phyloP scores from a whole-genome alignment of 768 basidiomycete species.

The Trametes meyenii region DNA sequence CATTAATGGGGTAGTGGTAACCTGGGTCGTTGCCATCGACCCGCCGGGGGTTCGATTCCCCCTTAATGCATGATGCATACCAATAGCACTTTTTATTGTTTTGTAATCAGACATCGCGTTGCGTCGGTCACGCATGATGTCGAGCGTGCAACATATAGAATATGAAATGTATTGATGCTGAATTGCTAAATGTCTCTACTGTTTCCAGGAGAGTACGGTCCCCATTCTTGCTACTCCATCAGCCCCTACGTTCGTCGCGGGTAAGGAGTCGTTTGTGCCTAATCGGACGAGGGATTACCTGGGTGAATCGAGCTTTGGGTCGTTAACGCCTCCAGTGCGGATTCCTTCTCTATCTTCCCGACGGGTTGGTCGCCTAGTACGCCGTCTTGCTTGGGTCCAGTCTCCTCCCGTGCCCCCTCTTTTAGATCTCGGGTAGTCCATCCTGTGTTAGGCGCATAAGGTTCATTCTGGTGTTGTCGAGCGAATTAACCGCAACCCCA shows the following conservation, averaged over 20 bases:
- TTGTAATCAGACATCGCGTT: neutral
- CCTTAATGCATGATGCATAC: constrained; percentile 70
- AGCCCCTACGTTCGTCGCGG: neutral
- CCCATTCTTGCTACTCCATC: too few species aligned
- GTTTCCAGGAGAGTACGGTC: neutral
- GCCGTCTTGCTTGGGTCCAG: constrained; percentile 19
- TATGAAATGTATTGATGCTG: too few species aligned
- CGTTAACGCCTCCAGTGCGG: constrained; percentile 23
- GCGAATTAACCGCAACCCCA: neutral
- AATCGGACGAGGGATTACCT: constrained; percentile 10
- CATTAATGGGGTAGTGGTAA: constrained; percentile 42
- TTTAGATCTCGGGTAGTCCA: constrained; percentile 25
- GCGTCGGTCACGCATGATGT: too few species aligned
- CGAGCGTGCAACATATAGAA: too few species aligned
- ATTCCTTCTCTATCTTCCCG: constrained; percentile 27
- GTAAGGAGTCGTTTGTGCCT: too few species aligned
- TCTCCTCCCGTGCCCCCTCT: constrained; percentile 28
- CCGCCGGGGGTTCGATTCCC: constrained; percentile 91
- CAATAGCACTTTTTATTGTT: neutral
- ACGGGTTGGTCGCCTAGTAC: constrained; percentile 27
- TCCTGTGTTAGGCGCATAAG: constrained; percentile 11
- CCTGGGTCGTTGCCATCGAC: constrained; percentile 53
- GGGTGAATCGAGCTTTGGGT: constrained; percentile 33
- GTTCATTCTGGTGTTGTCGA: constrained; percentile 21
- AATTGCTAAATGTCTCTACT: too few species aligned